phyloP scores from a whole-genome alignment of 2,329 filamentous ascomycete species.

The Pseudocercospora pini-densiflorae region DNA sequence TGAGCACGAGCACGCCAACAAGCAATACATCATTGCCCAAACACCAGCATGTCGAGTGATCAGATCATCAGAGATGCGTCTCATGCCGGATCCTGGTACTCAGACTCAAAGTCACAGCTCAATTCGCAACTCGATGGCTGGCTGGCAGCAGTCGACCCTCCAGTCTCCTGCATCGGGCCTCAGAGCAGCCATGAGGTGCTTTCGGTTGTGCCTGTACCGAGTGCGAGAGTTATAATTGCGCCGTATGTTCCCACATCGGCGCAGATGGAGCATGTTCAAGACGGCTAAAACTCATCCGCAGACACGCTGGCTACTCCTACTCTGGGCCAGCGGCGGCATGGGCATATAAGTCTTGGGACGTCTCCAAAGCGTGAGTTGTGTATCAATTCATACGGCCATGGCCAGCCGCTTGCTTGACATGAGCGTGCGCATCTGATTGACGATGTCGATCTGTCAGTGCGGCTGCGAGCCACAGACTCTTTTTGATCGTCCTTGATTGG shows the following conservation, averaged over 20 bases:
- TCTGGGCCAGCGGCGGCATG: constrained; percentile 91
- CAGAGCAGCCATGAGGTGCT: constrained; percentile 44
- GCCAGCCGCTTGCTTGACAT: not conserved
- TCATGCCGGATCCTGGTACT: constrained; percentile 91
- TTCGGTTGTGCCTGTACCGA: constrained; percentile 66
- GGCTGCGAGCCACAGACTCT: not conserved
- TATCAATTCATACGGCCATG: not conserved
- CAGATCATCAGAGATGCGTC: constrained; percentile 60
- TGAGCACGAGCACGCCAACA: not conserved
- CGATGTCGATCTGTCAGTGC: not conserved
- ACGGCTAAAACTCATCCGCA: constrained; percentile 46
- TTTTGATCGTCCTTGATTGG: not conserved
- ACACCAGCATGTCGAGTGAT: constrained; percentile 29
- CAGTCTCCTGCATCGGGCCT: constrained; percentile 64
- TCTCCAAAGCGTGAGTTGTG: constrained; percentile 69
- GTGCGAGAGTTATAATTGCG: constrained; percentile 85
- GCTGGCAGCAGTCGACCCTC: constrained; percentile 71
- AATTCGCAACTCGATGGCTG: constrained; percentile 72
- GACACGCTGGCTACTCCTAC: constrained; percentile 91
- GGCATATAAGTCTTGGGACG: constrained; percentile 88
- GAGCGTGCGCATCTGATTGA: not conserved
- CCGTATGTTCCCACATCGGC: constrained; percentile 63
- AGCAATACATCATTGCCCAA: not conserved
- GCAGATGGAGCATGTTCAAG: constrained; percentile 35
- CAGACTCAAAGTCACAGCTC: constrained; percentile 63